Evolutionary conservation across 257 asterid genomes (phyloP).

Genomic region (Paraleonurus japonicus): DNA sequence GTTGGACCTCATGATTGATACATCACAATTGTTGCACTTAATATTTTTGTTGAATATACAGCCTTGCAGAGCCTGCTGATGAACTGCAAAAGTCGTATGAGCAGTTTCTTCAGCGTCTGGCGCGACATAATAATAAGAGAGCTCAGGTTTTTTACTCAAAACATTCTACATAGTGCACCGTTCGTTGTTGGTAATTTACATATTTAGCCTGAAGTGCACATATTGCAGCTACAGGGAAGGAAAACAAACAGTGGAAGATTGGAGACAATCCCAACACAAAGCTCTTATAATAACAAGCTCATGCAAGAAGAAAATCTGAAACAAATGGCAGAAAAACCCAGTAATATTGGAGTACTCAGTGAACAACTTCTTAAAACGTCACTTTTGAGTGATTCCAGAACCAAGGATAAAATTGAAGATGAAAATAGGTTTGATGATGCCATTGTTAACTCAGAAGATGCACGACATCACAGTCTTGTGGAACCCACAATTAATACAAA

Average conservation of each 20-base stretch:
- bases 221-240: conserved; percentile 40
- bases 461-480: conserved; percentile 89
- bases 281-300: conserved; percentile 27
- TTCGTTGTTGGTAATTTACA: conserved; percentile 9
- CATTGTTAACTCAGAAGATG: conserved; percentile 65
- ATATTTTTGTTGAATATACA: conserved; percentile 24
- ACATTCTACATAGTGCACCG: conserved; percentile 13
- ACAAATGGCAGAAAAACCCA: conserved; percentile 16
- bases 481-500: conserved; percentile 86
- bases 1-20: background rate
- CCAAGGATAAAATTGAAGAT: too few relatives aligned
- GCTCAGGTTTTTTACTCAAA: conserved; percentile 49
- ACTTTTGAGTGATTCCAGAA: too few relatives aligned
- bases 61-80: conserved; percentile 89
- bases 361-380: conserved; percentile 19
- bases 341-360: conserved; percentile 32
- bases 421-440: too few relatives aligned
- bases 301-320: conserved; percentile 20
- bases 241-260: conserved; percentile 27
- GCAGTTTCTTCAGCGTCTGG: conserved; percentile 73
- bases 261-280: conserved; percentile 31
- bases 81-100: conserved; percentile 86
- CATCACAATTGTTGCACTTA: conserved; percentile 4
- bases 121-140: conserved; percentile 56
- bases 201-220: conserved; percentile 64